Percentiles rank a stretch among this genome's conserved stretches.
phyloP scores from a whole-genome alignment of 495 filamentous ascomycete genomes.

The Lasiosphaeria hispida region DNA sequence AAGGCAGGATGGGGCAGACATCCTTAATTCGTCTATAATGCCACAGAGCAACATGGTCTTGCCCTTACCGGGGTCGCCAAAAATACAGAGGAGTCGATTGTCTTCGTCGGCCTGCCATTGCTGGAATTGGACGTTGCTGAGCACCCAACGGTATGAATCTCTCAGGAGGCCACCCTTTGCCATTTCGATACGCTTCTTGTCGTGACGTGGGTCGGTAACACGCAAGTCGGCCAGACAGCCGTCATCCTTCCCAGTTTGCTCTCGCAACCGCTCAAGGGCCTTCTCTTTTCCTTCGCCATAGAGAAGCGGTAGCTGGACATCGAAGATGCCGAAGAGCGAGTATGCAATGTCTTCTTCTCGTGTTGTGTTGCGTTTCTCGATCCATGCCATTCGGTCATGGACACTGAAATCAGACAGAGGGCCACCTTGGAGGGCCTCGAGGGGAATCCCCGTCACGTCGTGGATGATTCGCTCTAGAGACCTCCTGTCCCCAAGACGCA shows the following conservation, averaged over 20 bases:
- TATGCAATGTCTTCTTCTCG: too few relatives aligned
- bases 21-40: background rate
- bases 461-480: too few relatives aligned
- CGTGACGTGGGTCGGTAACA: background rate
- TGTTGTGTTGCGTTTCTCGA: too few relatives aligned
- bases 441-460: too few relatives aligned
- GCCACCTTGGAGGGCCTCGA: too few relatives aligned
- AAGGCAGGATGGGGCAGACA: background rate
- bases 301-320: background rate
- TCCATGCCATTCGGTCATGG: too few relatives aligned
- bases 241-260: background rate
- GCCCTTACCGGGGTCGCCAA: conserved; percentile 1
- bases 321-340: too few relatives aligned
- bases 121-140: background rate
- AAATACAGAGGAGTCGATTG: background rate
- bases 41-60: conserved; percentile 10
- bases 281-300: background rate
- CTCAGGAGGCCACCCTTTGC: background rate
- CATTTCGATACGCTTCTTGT: background rate
- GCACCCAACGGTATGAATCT: background rate
- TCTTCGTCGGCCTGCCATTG: background rate
- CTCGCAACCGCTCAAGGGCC: background rate
- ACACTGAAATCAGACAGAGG: too few relatives aligned
- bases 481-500: too few relatives aligned
- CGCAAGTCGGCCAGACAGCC: background rate